phyloP scores from a whole-genome alignment of 2,329 filamentous ascomycete species.

The Aspergillus ochraceus region DNA sequence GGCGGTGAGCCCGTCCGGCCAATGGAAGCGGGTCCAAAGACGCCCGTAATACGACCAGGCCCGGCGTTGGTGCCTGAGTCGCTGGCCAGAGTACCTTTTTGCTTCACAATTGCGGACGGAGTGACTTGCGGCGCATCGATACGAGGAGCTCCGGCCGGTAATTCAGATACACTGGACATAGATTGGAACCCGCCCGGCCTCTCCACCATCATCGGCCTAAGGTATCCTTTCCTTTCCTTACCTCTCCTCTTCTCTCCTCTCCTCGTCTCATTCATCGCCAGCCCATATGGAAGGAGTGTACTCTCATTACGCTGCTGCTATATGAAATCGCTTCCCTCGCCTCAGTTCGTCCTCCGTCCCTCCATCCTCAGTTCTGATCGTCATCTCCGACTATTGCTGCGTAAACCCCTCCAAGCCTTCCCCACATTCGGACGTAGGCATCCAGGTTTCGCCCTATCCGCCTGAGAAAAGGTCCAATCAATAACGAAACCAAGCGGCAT shows the following conservation, averaged over 20 bases:
- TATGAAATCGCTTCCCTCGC: background rate
- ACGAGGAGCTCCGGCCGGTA: background rate
- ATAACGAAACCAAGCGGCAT: background rate
- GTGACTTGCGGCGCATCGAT: background rate
- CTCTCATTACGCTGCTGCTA: background rate
- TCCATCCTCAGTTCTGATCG: background rate
- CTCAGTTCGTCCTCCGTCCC: no score
- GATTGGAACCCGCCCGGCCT: no score
- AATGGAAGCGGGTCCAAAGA: background rate
- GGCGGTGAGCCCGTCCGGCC: constrained; percentile 14
- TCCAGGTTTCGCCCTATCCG: constrained; percentile 12
- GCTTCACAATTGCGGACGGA: background rate
- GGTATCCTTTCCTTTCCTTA: background rate
- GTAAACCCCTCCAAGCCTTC: constrained; percentile 11
- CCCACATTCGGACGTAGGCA: constrained; percentile 24
- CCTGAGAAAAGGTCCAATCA: background rate
- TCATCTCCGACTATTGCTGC: background rate
- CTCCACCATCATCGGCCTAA: background rate
- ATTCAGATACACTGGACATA: background rate
- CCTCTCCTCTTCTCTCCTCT: background rate
- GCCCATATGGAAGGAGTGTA: background rate
- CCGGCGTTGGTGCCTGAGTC: background rate
- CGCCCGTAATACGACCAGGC: background rate
- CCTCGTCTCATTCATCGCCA: no score
- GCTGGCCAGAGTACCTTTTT: background rate